phyloP scores from a whole-genome alignment of 208 protist genomes.

The Perkinsela sp. region DNA sequence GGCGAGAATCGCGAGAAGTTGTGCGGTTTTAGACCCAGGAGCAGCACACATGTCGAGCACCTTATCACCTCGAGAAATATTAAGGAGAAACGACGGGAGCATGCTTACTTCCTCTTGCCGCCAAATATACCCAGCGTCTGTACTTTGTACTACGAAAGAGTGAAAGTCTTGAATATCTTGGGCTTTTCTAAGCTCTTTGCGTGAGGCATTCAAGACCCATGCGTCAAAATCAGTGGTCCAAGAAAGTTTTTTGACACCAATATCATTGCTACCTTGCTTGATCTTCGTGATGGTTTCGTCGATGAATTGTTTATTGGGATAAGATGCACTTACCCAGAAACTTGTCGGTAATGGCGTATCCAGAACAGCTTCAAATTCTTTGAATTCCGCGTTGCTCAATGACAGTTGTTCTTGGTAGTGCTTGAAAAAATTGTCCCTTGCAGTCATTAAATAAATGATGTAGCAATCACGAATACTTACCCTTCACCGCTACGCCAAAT shows the following conservation, averaged over 20 bases:
- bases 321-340: conserved; percentile 4
- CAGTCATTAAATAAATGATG: too few species aligned
- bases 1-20: conserved; percentile 3
- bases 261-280: background rate
- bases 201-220: conserved; percentile 4
- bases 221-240: conserved; percentile 3
- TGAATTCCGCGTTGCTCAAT: conserved; percentile 4
- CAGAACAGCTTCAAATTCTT: conserved; percentile 2
- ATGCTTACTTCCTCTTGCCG: conserved; percentile 11
- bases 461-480: too few species aligned
- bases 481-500: too few species aligned
- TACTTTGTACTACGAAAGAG: conserved; percentile 42
- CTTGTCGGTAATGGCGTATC: conserved; percentile 3
- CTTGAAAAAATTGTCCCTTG: too few species aligned
- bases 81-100: conserved; percentile 14
- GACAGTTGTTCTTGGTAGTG: too few species aligned
- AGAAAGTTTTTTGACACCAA: conserved; percentile 2
- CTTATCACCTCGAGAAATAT: conserved; percentile 1
- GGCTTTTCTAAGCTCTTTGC: conserved; percentile 9
- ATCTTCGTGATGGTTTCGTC: background rate
- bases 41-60: conserved; percentile 14
- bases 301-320: background rate
- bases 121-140: conserved; percentile 38
- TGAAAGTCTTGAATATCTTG: conserved; percentile 24
- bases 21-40: conserved; percentile 13